Base-by-base conservation (phyloP, 306 rosid species). In the Cicer yamashitae region DNA sequence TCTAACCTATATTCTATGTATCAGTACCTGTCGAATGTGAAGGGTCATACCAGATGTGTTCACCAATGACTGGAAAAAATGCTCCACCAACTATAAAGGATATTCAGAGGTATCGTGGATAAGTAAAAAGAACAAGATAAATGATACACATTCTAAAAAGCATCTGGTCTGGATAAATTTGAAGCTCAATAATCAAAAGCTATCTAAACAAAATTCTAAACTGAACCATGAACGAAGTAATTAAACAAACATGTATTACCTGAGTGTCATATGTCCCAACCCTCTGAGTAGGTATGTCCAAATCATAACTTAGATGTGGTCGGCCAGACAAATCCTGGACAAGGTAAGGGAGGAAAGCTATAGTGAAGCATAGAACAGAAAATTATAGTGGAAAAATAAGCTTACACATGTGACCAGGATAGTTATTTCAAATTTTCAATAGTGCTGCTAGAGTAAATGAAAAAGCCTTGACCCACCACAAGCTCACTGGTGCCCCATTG, bases 21-120 rank as follows among this genome's bases (percentile, higher is more conserved):
- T 77, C 53, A 62, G 65, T 94, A 94, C 98, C 98, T 94, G 97
- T 17, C 82, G 89, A 43, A 94, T 92, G 81, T 94, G 99, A 72
- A 94, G 97, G 25, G 99, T 94, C 99, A 94, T 86, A 17, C 97
- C 98, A 72, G 98, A 94, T 15, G 91, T 94, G 86, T 94, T 94
- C 86, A 91, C 97, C 79, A 91, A 48, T 17, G 98, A 94, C 87
- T 94, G 97, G 89, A 94, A 90, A 80, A 94, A 91, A 80, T 94
- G 98, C 82, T 94, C 96, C 91, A 94, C 98, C 88, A 94, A 79
- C 98, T 94, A 74, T 51, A 81, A 53, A 57, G 77, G 60, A 50
- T 70, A 62, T 75, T 20, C 53, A 56, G 53, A 41, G 18, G 57
- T 12, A 59, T 56, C 34, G 8, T 79, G 46, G 64, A 8, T 17